Evolutionary conservation across 2,329 filamentous ascomycete genomes (phyloP).

Genomic region (Claviceps sp.): DNA sequence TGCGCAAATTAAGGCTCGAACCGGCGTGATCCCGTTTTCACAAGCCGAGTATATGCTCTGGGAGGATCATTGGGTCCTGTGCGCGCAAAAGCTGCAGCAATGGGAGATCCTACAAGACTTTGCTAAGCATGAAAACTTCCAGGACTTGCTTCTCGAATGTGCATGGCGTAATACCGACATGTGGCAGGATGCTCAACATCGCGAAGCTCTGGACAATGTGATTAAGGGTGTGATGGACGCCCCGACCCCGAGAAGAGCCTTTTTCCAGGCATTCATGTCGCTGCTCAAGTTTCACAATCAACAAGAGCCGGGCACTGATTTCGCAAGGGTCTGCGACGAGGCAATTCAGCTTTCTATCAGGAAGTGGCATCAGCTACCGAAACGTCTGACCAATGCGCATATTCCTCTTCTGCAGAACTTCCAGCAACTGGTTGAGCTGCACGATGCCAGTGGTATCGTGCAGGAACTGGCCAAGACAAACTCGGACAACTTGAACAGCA

Average conservation of each 20-base stretch:
- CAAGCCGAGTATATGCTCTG: constrained; percentile 97
- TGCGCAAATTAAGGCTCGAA: constrained; percentile 92
- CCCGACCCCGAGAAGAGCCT: constrained; percentile 81
- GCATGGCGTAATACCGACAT: constrained; percentile 93
- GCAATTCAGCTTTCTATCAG: constrained; percentile 93
- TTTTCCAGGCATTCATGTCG: constrained; percentile 98
- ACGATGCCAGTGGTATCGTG: constrained; percentile 95
- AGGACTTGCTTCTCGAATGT: constrained; percentile 87
- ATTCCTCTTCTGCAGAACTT: constrained; percentile 94
- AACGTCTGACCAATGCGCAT: constrained; percentile 85
- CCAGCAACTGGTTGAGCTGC: constrained; percentile 91
- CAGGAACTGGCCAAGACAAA: constrained; percentile 78
- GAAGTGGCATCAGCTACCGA: constrained; percentile 98
- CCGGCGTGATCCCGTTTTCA: constrained; percentile 89
- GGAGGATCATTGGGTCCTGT: constrained; percentile 98
- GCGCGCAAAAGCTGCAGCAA: constrained; percentile 94
- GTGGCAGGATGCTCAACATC: constrained; percentile 76
- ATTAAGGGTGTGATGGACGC: constrained; percentile 98
- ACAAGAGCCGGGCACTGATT: constrained; percentile 65
- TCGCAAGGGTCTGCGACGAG: constrained; percentile 85
- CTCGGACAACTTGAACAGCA: constrained; percentile 73
- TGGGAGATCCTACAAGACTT: constrained; percentile 98
- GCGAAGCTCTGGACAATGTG: constrained; percentile 79
- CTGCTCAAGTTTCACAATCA: constrained; percentile 89
- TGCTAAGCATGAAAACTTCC: constrained; percentile 96